Conservation (phyloP, 352 stramenopile species). For the Globisporangium alternatum region DNA sequence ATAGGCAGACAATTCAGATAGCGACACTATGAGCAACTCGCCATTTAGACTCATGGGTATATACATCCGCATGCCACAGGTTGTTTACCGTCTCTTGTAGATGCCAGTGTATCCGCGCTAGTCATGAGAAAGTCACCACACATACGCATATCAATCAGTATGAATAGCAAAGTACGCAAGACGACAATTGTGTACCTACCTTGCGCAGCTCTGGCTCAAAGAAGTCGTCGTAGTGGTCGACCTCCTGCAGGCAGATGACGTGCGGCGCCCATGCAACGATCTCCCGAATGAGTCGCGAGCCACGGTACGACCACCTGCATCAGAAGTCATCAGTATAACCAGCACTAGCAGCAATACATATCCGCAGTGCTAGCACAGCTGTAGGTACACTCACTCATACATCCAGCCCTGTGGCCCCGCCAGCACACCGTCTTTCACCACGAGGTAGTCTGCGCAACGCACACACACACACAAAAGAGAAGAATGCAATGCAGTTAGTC, state of each 20-base stretch:
- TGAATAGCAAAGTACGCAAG: neutral
- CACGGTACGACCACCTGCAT: constrained; percentile 47
- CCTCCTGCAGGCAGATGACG: constrained; percentile 66
- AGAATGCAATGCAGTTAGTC: neutral
- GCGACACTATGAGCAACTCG: neutral
- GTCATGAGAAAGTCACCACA: neutral
- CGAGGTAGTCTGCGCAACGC: constrained; percentile 52
- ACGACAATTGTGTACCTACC: constrained; percentile 4
- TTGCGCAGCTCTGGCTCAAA: constrained; percentile 61
- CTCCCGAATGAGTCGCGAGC: constrained; percentile 42
- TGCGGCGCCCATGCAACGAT: constrained; percentile 46
- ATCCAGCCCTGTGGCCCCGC: constrained; percentile 33
- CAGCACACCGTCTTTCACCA: constrained; percentile 25
- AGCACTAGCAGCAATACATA: neutral
- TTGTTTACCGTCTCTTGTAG: constrained; percentile 51
- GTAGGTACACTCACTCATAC: constrained; percentile 33
- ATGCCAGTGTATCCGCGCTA: constrained; percentile 44
- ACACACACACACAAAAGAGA: neutral
- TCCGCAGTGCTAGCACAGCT: neutral
- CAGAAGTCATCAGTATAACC: neutral
- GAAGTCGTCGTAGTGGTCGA: constrained; percentile 71
- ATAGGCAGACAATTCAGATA: neutral
- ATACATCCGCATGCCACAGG: neutral
- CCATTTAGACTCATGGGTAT: neutral
- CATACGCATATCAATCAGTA: neutral